Base-by-base conservation (phyloP, 352 stramenopile genomes). In the Pythium aquatile region DNA sequence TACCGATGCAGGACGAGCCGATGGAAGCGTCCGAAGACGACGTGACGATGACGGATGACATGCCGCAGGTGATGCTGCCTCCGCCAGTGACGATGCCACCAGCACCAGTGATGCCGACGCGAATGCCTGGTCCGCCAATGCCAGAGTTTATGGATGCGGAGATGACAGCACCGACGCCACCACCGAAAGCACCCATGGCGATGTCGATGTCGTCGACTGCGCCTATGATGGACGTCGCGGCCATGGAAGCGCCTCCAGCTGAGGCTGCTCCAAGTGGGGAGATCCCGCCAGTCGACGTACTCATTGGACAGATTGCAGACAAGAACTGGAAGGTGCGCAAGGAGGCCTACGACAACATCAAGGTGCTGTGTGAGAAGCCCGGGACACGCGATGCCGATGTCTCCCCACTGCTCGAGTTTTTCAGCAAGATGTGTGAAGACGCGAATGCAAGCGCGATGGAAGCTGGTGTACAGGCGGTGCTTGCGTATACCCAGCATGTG, bases 261-360 rank as follows among this genome's bases (percentile, higher is more conserved):
- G 37, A 58, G 49, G 42, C 60, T 5, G 20, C 57, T 1, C 5
- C 56, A 29, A 65, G 28, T 52, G 39, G 24, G 10, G 59, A 62
- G 0, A 72, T 76, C 20, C 66, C 74, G 11, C 68, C 74, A 20
- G 65, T 91, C 9, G 82, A 91, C 7, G 65, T 52, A 5, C 46
- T 94, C 3, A 51, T 90, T 30, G 68, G 73, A 14, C 81, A 91
- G 54, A 24, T 94, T 52, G 74, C 71, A 14, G 85, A 96, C 57
- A 94, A 93, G 70, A 93, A 91, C 70, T 96, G 87, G 87, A 94
- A 94, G 73, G 64, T 87, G 16, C 77, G 87, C 8, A 96, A 94
- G 77, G 80, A 90, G 69, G 87, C 73, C 0, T 94, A 86, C 57
- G 87, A 94, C 26, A 61, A 89, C 39, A 65, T 92, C 49, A 96